A percentile compares a stretch with the other conserved stretches of the same genome.
Evolutionary conservation across 495 filamentous ascomycete genomes (phyloP).

Genomic region (Glarea lozoyensis): DNA sequence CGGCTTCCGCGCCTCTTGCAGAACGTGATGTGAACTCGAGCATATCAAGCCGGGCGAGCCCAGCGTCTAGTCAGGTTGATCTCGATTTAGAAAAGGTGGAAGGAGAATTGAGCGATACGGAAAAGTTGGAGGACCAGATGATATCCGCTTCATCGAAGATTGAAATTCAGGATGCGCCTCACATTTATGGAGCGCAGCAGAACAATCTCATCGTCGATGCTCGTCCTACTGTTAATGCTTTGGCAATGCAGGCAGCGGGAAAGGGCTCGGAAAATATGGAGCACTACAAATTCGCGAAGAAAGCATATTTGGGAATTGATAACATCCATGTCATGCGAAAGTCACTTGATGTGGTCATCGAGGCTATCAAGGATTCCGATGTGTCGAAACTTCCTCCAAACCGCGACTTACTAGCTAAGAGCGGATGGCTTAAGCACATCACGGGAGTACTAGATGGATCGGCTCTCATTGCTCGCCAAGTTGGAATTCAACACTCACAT

Average conservation of each 20-base stretch:
- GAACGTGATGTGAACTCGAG: slow-evolving; percentile 33
- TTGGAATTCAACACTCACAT: slow-evolving; percentile 87
- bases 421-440: slow-evolving; percentile 91
- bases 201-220: slow-evolving; percentile 96
- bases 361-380: slow-evolving; percentile 88
- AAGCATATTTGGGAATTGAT: slow-evolving; percentile 93
- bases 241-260: slow-evolving; percentile 91
- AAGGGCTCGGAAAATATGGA: slow-evolving; percentile 97
- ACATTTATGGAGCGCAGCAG: slow-evolving; percentile 79
- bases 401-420: slow-evolving; percentile 70
- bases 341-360: slow-evolving; percentile 80
- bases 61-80: slow-evolving; percentile 52
- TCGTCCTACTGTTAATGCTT: slow-evolving; percentile 87
- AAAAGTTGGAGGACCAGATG: slow-evolving; percentile 67
- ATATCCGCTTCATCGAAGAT: slow-evolving; percentile 44
- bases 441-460: slow-evolving; percentile 75
- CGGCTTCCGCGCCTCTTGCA: slow-evolving; percentile 51
- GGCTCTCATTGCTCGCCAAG: slow-evolving; percentile 73
- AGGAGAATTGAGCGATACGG: slow-evolving; percentile 42
- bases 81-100: slow-evolving; percentile 25
- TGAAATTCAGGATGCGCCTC: slow-evolving; percentile 15
- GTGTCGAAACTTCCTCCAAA: slow-evolving; percentile 77
- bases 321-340: slow-evolving; percentile 99
- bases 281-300: slow-evolving; percentile 86
- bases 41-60: slow-evolving; percentile 38